Conservation (phyloP, 2,329 filamentous ascomycete genomes). For the Alternaria atra region DNA sequence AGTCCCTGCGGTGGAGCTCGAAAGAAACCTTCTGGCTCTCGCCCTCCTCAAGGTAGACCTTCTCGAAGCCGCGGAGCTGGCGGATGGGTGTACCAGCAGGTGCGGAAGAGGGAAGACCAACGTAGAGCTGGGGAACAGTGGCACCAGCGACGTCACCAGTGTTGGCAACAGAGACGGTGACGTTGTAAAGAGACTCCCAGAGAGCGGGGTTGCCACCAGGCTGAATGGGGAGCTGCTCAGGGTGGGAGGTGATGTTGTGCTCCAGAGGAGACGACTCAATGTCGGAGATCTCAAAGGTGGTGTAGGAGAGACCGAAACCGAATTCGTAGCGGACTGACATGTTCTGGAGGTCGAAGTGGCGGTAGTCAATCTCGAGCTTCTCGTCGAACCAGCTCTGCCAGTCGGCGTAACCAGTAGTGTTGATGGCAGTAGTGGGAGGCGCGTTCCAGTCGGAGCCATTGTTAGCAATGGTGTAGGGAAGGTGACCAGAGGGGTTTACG, state of each 20-base stretch:
- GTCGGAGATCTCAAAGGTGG: slow-evolving; percentile 76
- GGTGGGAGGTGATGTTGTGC: slow-evolving; percentile 68
- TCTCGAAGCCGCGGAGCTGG: slow-evolving; percentile 61
- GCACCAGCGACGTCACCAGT: slow-evolving; percentile 66
- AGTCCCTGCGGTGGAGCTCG: slow-evolving; percentile 76
- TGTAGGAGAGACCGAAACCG: slow-evolving; percentile 79
- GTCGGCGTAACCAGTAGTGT: slow-evolving; percentile 52
- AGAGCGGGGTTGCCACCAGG: slow-evolving; percentile 59
- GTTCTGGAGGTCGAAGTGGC: slow-evolving; percentile 72
- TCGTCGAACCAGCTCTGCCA: slow-evolving; percentile 64
- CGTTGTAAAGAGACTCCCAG: slow-evolving; percentile 73
- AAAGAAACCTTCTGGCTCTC: slow-evolving; percentile 71
- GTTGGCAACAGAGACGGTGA: slow-evolving; percentile 74
- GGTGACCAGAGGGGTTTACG: slow-evolving; percentile 77
- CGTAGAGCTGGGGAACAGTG: slow-evolving; percentile 66
- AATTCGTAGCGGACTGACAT: slow-evolving; percentile 80
- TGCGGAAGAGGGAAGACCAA: slow-evolving; percentile 62
- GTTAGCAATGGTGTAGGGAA: slow-evolving; percentile 87
- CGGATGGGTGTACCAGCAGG: slow-evolving; percentile 65
- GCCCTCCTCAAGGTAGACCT: slow-evolving; percentile 63
- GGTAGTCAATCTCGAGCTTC: slow-evolving; percentile 79
- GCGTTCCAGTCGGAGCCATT: slow-evolving; percentile 71
- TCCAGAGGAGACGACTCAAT: slow-evolving; percentile 64
- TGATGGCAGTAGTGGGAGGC: slow-evolving; percentile 52
- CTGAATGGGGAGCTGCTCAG: slow-evolving; percentile 55